Conservation (phyloP, 2,329 filamentous ascomycete species). For the Stachybotrys echinatus region DNA sequence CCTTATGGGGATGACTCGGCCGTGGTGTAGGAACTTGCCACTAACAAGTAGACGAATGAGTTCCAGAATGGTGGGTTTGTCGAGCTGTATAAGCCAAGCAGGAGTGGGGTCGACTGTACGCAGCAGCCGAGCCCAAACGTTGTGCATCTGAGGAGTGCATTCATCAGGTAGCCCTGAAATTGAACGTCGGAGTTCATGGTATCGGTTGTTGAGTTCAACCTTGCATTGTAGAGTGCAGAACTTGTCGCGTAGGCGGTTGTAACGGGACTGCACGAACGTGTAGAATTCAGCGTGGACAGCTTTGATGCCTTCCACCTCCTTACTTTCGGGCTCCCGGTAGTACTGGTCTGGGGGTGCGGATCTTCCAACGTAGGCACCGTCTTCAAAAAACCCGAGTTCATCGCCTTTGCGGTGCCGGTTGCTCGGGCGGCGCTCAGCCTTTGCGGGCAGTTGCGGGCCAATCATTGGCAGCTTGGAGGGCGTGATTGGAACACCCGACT, state of each 20-base stretch:
- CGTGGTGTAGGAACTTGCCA: slow-evolving; percentile 57
- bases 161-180: slow-evolving; percentile 35
- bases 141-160: slow-evolving; percentile 2
- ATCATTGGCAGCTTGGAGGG: slow-evolving; percentile 17
- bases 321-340: slow-evolving; percentile 14
- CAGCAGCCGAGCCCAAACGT: slow-evolving; percentile 48
- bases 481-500: too few species aligned
- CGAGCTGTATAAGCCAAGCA: slow-evolving; percentile 57
- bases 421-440: slow-evolving; percentile 21
- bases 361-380: slow-evolving; percentile 72
- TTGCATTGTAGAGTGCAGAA: slow-evolving; percentile 39
- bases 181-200: slow-evolving; percentile 56
- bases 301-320: slow-evolving; percentile 19
- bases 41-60: slow-evolving; percentile 63
- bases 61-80: slow-evolving; percentile 59
- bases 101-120: slow-evolving; percentile 51
- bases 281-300: slow-evolving; percentile 63
- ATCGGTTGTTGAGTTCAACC: slow-evolving; percentile 60
- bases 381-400: slow-evolving; percentile 62
- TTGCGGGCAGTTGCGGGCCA: not conserved
- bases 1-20: slow-evolving; percentile 54
- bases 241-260: slow-evolving; percentile 51
- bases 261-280: slow-evolving; percentile 58
- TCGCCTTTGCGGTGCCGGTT: slow-evolving; percentile 40
- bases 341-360: slow-evolving; percentile 23